Evolutionary conservation across 2,329 filamentous ascomycete species (phyloP), one percentile per base, ranked within the genome.

Genomic region (Epichloe scottii): DNA sequence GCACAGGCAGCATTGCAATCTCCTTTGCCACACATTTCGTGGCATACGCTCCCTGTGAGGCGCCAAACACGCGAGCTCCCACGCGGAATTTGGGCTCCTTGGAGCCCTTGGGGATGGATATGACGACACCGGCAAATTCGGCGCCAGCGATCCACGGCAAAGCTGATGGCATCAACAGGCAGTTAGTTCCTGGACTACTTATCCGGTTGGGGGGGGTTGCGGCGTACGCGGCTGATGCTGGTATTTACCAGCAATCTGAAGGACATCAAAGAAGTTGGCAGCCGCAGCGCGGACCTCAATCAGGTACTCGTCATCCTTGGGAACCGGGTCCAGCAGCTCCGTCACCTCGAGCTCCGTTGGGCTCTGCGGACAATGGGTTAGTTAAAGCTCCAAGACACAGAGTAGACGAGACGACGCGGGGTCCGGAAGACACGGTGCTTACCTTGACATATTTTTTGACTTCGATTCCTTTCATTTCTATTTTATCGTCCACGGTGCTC

Each of bases 201-300:
- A 5, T 12, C 26, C 4, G 46, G 41, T 17, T 5, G 3, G 6
- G 3, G 12, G 12, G 2, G 2, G 12, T n/a, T 37, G 35, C 35
- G 1, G 14, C 71, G 33, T 66, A 79, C 76, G 81, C 0, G 89
- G 89, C 61, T 96, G 90, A 64, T 88, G 78, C 65, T 97, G 91
- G 70, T 97, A 97, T 78, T 94, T 95, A 51, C 91, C 91, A 63
- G 89, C 85, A 63, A 96, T 89, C 65, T 97, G 91, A 50, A 97
- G 81, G 52, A 95, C 85, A 66, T 97, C 91, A 73, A 96, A 97
- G 78, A 97, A 97, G 72, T 97, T 97, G 61, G 88, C 87, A 19
- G 89, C 91, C 0, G 86, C 79, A 45, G 91, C 88, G 68, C 89
- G 87, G 61, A 97, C 86, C 62, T 83, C 79, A 64, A 97, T 86